These are phyloP conservation scores for Rachicladosporium sp. DNA, from an alignment of 2,329 filamentous ascomycete species.

Conservation along the genomic window DNA sequence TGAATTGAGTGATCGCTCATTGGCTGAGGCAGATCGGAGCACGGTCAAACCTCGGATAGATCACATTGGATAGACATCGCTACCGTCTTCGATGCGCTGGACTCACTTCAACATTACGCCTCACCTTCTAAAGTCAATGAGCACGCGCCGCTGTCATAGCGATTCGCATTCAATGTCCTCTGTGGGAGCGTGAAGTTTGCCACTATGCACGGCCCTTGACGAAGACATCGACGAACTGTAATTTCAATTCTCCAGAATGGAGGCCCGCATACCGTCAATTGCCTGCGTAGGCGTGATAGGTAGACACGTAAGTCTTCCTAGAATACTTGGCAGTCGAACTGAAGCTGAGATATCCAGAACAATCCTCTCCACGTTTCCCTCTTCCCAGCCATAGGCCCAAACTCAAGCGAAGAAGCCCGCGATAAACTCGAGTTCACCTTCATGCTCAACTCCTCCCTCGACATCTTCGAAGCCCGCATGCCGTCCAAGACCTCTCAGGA, in stretches of 20 bases:
- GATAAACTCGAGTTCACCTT: constrained; percentile 83
- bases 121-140: too few relatives aligned
- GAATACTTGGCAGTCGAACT: not conserved
- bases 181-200: too few relatives aligned
- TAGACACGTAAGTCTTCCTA: constrained; percentile 42
- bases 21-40: constrained; percentile 7
- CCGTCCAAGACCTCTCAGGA: constrained; percentile 70
- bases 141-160: too few relatives aligned
- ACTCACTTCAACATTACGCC: too few relatives aligned
- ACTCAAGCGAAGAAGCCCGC: constrained; percentile 34
- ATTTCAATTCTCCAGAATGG: too few relatives aligned
- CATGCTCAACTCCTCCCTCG: constrained; percentile 78
- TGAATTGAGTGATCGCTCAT: constrained; percentile 5
- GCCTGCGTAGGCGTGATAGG: constrained; percentile 90
- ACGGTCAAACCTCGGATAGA: too few relatives aligned
- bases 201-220: too few relatives aligned
- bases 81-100: too few relatives aligned
- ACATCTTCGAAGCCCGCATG: constrained; percentile 81
- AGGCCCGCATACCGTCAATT: constrained; percentile 49
- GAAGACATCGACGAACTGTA: too few relatives aligned
- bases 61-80: too few relatives aligned
- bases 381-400: constrained; percentile 51
- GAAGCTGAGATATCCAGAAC: constrained; percentile 48
- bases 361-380: constrained; percentile 89
- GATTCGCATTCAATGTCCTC: too few relatives aligned